phyloP scores from a whole-genome alignment of 139 green algal species.

The Ulvella scutata region DNA sequence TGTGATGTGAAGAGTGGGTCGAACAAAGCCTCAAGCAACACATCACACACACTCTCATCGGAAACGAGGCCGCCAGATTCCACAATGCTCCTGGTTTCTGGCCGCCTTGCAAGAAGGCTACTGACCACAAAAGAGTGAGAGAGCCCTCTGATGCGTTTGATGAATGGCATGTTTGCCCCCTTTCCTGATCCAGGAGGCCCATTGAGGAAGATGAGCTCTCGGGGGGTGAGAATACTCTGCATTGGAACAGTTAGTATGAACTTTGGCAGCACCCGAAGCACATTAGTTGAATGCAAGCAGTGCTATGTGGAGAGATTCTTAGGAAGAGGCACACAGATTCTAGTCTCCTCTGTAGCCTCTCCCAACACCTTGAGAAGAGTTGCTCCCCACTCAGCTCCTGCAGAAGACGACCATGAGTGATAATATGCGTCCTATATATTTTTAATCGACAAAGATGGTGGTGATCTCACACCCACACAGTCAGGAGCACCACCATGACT shows the following conservation, averaged over 20 bases:
- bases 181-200: constrained; percentile 5
- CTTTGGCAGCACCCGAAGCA: background rate
- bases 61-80: background rate
- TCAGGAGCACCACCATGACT: no score
- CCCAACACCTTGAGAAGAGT: no score
- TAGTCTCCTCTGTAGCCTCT: background rate
- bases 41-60: background rate
- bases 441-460: no score
- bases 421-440: no score
- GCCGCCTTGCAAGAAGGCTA: constrained; percentile 7
- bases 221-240: background rate
- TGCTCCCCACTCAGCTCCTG: no score
- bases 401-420: no score
- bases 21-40: background rate
- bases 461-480: no score
- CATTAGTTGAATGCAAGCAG: background rate
- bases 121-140: background rate
- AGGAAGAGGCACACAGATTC: background rate
- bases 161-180: background rate
- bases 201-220: background rate
- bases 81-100: background rate
- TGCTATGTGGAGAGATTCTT: no score
- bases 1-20: background rate
- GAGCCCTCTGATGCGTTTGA: background rate
- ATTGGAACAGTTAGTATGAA: background rate